Percentiles rank a stretch among this genome's conserved stretches.
phyloP scores from a whole-genome alignment of 169 alveolate species.

The Eimeria falciformis region DNA sequence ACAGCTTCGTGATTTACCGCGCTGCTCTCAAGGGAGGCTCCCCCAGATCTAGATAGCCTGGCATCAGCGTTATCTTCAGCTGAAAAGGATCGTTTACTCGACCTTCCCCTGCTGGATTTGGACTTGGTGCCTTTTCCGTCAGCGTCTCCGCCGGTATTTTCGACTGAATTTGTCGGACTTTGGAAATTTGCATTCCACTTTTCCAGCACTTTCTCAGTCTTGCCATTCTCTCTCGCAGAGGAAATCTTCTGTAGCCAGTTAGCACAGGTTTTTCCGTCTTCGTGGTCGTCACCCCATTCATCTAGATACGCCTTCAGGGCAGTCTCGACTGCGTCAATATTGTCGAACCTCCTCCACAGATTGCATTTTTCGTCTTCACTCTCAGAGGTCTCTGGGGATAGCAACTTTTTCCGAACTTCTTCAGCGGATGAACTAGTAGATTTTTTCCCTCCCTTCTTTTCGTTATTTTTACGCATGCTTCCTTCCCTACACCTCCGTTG shows the following conservation, averaged over 20 bases:
- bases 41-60: too few relatives aligned
- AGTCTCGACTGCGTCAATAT: constrained; percentile 43
- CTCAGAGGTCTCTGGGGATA: neutral
- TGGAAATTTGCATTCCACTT: constrained; percentile 63
- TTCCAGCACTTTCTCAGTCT: constrained; percentile 27
- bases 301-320: constrained; percentile 57
- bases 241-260: constrained; percentile 33
- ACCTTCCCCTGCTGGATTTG: constrained; percentile 24
- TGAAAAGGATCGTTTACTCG: constrained; percentile 16
- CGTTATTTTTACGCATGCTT: constrained; percentile 15
- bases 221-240: constrained; percentile 53
- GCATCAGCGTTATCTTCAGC: neutral
- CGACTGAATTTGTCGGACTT: constrained; percentile 4
- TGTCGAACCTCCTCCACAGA: constrained; percentile 62
- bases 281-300: constrained; percentile 70
- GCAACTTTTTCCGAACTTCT: neutral
- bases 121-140: neutral
- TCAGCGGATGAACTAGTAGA: constrained; percentile 31
- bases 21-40: too few relatives aligned
- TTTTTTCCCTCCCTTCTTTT: neutral
- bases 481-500: constrained; percentile 70
- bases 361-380: constrained; percentile 22
- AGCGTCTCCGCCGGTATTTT: neutral
- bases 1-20: constrained; percentile 55
- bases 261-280: constrained; percentile 61